These are phyloP conservation scores for Puccinia sorghi DNA, from an alignment of 1,284 basidiomycete species.

Conservation along the genomic window DNA sequence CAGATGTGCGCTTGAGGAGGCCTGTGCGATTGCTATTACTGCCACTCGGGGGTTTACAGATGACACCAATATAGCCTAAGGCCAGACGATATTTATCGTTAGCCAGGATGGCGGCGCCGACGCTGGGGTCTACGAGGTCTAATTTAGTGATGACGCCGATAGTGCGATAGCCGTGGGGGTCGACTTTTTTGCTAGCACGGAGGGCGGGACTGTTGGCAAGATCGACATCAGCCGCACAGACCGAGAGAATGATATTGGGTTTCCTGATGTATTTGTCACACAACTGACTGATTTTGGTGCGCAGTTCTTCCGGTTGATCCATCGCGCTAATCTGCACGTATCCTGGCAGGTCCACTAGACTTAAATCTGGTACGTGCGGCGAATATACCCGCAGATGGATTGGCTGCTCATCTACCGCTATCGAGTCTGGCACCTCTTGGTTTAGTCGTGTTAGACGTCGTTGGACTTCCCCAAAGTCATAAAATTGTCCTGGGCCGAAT, in stretches of 20 bases:
- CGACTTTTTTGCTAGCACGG: constrained; percentile 86
- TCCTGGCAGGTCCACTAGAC: constrained; percentile 93
- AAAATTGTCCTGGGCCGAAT: constrained; percentile 81
- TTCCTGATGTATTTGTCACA: constrained; percentile 97
- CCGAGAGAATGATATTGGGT: constrained; percentile 95
- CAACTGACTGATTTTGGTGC: constrained; percentile 83
- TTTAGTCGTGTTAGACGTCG: constrained; percentile 92
- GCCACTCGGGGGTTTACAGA: constrained; percentile 70
- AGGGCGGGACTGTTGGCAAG: constrained; percentile 96
- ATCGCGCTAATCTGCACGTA: constrained; percentile 93
- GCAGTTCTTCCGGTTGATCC: constrained; percentile 92
- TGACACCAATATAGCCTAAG: constrained; percentile 96
- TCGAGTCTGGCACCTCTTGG: constrained; percentile 79
- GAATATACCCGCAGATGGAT: constrained; percentile 97
- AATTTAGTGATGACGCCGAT: constrained; percentile 99
- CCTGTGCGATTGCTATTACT: constrained; percentile 13
- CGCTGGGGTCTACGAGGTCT: constrained; percentile 86
- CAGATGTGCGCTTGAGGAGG: constrained; percentile 33
- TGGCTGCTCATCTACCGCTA: constrained; percentile 89
- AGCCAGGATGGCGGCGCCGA: constrained; percentile 76
- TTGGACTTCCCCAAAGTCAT: constrained; percentile 86
- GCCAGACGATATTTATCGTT: constrained; percentile 97
- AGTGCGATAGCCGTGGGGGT: constrained; percentile 89
- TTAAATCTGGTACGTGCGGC: constrained; percentile 91
- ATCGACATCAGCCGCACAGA: constrained; percentile 97